Percentiles rank a stretch among this genome's conserved stretches.
Evolutionary conservation across 2,329 filamentous ascomycete species (phyloP).

Genomic region (Diaporthe vexans): DNA sequence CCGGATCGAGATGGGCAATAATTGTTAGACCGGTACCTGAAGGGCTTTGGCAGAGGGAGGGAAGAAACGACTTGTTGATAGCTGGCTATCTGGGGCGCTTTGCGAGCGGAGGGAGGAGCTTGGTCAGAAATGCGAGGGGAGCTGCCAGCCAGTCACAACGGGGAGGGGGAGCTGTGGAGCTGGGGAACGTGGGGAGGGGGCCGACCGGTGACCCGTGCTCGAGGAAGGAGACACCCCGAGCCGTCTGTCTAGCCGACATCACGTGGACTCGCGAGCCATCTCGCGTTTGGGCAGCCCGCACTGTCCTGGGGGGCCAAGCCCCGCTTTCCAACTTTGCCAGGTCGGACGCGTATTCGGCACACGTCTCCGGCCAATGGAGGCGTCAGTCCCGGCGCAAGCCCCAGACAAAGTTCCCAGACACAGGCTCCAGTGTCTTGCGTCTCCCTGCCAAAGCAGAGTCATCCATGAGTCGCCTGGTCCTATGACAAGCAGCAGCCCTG

Average conservation of each 20-base stretch:
- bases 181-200: constrained; percentile 19
- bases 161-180: neutral
- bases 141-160: constrained; percentile 29
- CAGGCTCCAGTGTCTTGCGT: constrained; percentile 32
- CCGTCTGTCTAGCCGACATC: neutral
- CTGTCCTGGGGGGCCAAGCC: constrained; percentile 10
- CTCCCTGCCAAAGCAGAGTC: constrained; percentile 16
- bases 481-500: constrained; percentile 23
- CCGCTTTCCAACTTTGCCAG: constrained; percentile 29
- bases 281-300: constrained; percentile 22
- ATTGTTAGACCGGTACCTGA: constrained; percentile 41
- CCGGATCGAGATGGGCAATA: constrained; percentile 35
- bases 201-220: neutral
- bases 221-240: neutral
- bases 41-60: constrained; percentile 29
- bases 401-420: constrained; percentile 28
- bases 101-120: constrained; percentile 29
- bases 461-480: constrained; percentile 35
- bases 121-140: constrained; percentile 7
- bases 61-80: constrained; percentile 37
- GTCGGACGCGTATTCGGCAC: constrained; percentile 39
- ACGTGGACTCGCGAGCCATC: constrained; percentile 21
- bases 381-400: constrained; percentile 29
- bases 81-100: constrained; percentile 39
- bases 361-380: constrained; percentile 40